These are phyloP conservation scores for Daldinia grandis DNA, from an alignment of 495 filamentous ascomycete genomes.

Conservation along the genomic window DNA sequence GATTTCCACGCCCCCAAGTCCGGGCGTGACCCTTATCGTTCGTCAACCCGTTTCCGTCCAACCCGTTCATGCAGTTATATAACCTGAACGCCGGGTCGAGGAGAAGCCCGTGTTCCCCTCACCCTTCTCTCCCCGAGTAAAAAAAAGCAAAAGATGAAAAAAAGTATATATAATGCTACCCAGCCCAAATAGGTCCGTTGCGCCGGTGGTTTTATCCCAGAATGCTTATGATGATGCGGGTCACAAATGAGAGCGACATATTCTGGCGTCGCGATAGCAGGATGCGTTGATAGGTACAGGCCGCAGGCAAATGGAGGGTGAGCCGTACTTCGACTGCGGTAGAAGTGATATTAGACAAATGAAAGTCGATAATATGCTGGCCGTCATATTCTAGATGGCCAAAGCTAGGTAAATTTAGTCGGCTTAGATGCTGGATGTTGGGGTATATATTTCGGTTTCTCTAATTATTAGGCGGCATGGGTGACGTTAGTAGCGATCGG, in stretches of 20 bases:
- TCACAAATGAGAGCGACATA: slow-evolving; percentile 41
- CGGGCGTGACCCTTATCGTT: slow-evolving; percentile 31
- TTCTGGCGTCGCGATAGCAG: slow-evolving; percentile 15
- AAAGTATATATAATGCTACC: slow-evolving; percentile 45
- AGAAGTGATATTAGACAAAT: slow-evolving; percentile 38
- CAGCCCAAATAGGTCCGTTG: slow-evolving; percentile 24
- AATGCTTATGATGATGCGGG: slow-evolving; percentile 12
- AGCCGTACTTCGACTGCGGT: slow-evolving; percentile 10
- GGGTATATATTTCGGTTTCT: slow-evolving; percentile 38
- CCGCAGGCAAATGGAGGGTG: neutral
- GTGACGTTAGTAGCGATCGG: slow-evolving; percentile 10
- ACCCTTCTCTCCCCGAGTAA: slow-evolving; percentile 17
- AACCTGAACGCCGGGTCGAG: slow-evolving; percentile 44
- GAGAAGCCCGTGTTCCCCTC: slow-evolving; percentile 34
- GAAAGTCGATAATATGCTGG: slow-evolving; percentile 35
- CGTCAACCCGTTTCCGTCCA: slow-evolving; percentile 35
- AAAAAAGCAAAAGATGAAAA: slow-evolving; percentile 11
- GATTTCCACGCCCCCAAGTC: slow-evolving; percentile 11
- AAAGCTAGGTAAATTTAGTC: neutral
- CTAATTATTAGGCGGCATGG: slow-evolving; percentile 29
- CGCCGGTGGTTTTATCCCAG: slow-evolving; percentile 41
- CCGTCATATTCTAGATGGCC: slow-evolving; percentile 13
- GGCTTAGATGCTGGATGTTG: slow-evolving; percentile 34
- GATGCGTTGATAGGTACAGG: slow-evolving; percentile 39
- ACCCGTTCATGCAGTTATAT: slow-evolving; percentile 39